Conservation (phyloP, 2,329 filamentous ascomycete genomes). For the Fusarium siculi region DNA sequence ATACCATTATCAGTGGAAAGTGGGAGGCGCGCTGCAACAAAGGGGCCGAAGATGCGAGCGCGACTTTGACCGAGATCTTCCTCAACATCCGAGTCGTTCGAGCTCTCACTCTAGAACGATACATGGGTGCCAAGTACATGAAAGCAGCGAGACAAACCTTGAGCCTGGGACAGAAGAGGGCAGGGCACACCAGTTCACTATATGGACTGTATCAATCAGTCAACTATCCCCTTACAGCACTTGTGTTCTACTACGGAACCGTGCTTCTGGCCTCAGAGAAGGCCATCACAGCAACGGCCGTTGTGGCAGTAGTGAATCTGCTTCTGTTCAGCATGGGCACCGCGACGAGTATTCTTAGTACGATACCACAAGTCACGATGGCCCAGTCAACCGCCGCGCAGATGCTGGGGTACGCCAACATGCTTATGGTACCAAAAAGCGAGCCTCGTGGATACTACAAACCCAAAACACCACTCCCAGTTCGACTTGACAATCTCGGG, state of each 20-base stretch:
- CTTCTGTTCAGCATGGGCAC: slow-evolving; percentile 86
- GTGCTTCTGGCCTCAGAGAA: slow-evolving; percentile 66
- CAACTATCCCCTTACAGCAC: slow-evolving; percentile 76
- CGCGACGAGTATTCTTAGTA: slow-evolving; percentile 73
- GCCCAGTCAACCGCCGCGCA: slow-evolving; percentile 77
- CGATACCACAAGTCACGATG: slow-evolving; percentile 83
- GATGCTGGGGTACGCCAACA: slow-evolving; percentile 74
- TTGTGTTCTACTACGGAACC: slow-evolving; percentile 87
- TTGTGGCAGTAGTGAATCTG: slow-evolving; percentile 82
- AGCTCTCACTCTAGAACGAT: slow-evolving; percentile 76
- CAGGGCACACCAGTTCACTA: slow-evolving; percentile 73
- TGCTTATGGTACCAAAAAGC: slow-evolving; percentile 66
- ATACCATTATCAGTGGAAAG: slow-evolving; percentile 70
- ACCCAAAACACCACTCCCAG: slow-evolving; percentile 51
- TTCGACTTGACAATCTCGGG: slow-evolving; percentile 63
- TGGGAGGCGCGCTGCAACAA: slow-evolving; percentile 79
- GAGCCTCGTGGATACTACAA: slow-evolving; percentile 62
- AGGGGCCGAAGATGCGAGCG: slow-evolving; percentile 67
- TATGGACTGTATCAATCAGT: slow-evolving; percentile 83
- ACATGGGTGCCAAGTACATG: slow-evolving; percentile 74
- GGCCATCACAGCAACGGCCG: slow-evolving; percentile 61
- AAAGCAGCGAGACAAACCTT: slow-evolving; percentile 63
- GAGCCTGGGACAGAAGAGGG: slow-evolving; percentile 71
- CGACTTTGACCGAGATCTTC: slow-evolving; percentile 76
- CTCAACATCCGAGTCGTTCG: slow-evolving; percentile 82